These are phyloP conservation scores for Dactylellina leptospora DNA, from an alignment of 2,329 filamentous ascomycete genomes.

Conservation along the genomic window DNA sequence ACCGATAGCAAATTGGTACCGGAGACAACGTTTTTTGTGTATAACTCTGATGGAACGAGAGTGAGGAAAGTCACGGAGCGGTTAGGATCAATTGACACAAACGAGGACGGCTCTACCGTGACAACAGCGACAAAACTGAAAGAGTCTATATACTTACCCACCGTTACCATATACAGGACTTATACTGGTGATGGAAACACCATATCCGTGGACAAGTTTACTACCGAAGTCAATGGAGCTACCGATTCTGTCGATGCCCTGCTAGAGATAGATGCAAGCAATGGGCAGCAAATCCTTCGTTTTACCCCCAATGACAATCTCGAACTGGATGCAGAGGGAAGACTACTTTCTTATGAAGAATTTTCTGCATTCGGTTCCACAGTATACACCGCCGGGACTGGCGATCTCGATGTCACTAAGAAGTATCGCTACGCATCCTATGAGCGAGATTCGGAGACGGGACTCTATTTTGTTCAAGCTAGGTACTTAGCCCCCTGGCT, in stretches of 20 bases:
- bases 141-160: constrained; percentile 12
- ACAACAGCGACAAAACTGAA: constrained; percentile 7
- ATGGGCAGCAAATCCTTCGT: too few species aligned
- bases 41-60: constrained; percentile 54
- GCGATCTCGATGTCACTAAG: constrained; percentile 50
- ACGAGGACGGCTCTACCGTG: too few species aligned
- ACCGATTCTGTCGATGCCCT: too few species aligned
- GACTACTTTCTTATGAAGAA: constrained; percentile 58
- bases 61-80: constrained; percentile 57
- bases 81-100: background rate
- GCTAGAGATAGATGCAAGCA: background rate
- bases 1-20: constrained; percentile 1
- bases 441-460: constrained; percentile 57
- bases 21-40: constrained; percentile 57
- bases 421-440: constrained; percentile 57
- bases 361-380: constrained; percentile 58
- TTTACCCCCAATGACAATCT: constrained; percentile 23
- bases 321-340: constrained; percentile 56
- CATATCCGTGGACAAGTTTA: background rate
- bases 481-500: constrained; percentile 58
- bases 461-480: constrained; percentile 56
- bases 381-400: constrained; percentile 15
- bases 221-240: background rate
- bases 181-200: background rate
- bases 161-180: constrained; percentile 24